Conservation (phyloP, 1,139 yeast species). For the Geotrichum carabidarum region DNA sequence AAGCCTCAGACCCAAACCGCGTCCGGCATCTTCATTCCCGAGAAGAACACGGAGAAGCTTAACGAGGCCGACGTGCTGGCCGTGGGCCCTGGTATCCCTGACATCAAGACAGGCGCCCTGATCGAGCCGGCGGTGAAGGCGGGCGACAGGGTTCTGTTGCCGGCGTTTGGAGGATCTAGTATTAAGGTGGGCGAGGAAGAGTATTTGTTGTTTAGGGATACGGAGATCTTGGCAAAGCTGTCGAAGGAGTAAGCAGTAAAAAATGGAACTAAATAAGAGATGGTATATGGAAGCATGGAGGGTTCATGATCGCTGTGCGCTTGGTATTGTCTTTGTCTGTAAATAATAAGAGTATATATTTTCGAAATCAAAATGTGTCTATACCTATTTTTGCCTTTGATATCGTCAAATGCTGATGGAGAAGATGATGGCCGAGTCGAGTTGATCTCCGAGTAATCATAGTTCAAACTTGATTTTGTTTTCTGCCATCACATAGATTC, state of each 20-base stretch:
- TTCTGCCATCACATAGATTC: too few relatives aligned
- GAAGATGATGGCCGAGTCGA: too few relatives aligned
- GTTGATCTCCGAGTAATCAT: too few relatives aligned
- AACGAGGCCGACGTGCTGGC: conserved; percentile 49
- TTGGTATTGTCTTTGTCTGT: too few relatives aligned
- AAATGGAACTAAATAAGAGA: background rate
- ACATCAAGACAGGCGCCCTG: conserved; percentile 50
- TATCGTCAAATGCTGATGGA: too few relatives aligned
- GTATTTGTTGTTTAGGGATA: conserved; percentile 58
- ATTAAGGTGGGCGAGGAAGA: conserved; percentile 76
- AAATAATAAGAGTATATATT: too few relatives aligned
- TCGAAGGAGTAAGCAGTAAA: conserved; percentile 34
- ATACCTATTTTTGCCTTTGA: too few relatives aligned
- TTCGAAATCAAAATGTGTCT: too few relatives aligned
- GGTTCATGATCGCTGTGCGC: too few relatives aligned
- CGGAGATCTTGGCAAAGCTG: conserved; percentile 90
- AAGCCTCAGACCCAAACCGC: conserved; percentile 92
- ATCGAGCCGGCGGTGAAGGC: conserved; percentile 69
- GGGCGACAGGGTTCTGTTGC: conserved; percentile 92
- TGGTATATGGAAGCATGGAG: background rate
- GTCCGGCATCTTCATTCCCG: conserved; percentile 93
- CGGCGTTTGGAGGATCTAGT: conserved; percentile 82
- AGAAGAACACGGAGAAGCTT: conserved; percentile 90
- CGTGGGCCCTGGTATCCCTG: conserved; percentile 54
- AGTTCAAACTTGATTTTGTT: too few relatives aligned